Conservation (phyloP, 805 yeast species). For the Lipomyces chichibuensis region DNA sequence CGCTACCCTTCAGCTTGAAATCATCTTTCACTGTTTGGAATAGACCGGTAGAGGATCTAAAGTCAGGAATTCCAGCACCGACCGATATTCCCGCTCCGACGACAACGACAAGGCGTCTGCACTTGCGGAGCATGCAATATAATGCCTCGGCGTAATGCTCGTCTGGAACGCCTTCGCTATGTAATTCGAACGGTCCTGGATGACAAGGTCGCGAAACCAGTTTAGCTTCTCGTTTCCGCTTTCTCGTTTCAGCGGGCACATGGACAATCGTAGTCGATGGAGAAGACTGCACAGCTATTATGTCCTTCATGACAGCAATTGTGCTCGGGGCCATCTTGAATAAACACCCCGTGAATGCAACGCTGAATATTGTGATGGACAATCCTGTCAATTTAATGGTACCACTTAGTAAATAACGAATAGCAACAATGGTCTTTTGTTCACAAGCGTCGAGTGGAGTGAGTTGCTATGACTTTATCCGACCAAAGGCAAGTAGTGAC, state of each 20-base stretch:
- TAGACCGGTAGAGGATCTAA: conserved; percentile 77
- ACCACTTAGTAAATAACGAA: neutral
- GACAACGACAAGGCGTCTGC: conserved; percentile 64
- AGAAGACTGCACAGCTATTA: neutral
- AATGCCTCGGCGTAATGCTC: conserved; percentile 13
- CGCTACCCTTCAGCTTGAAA: conserved; percentile 49
- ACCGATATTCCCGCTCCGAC: conserved; percentile 94
- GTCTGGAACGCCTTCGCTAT: neutral
- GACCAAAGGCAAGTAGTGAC: neutral
- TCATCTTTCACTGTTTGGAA: conserved; percentile 57
- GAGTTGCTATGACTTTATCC: neutral
- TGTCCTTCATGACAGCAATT: neutral
- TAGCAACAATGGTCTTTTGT: neutral
- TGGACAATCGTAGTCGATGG: neutral
- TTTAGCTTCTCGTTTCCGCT: neutral
- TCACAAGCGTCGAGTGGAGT: neutral
- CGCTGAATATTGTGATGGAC: neutral
- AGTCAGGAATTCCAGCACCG: conserved; percentile 88
- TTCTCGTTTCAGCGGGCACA: neutral
- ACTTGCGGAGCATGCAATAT: conserved; percentile 40
- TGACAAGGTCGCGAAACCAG: neutral
- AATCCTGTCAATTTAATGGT: neutral
- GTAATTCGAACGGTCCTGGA: neutral
- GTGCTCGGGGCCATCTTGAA: neutral
- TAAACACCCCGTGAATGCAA: neutral